Base-by-base conservation (phyloP, 257 asterid genomes). In the Handroanthus guayacan region DNA sequence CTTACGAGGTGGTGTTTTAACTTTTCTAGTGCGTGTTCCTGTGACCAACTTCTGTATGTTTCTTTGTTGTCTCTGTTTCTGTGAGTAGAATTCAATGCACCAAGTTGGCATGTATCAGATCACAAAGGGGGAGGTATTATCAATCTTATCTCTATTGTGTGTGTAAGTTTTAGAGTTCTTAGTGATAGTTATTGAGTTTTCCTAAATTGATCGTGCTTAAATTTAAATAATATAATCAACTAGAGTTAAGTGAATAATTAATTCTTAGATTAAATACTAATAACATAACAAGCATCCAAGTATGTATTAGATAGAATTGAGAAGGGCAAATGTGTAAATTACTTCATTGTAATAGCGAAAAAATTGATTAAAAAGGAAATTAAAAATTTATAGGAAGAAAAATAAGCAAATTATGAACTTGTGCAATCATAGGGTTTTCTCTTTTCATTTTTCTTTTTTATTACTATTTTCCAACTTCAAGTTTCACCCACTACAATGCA, bases 51-150 rank as follows among this genome's bases (percentile, higher is more conserved):
- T 25, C 25, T 67, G 61, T 50, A 12, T 69, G 44, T 17, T 34
- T 68, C 62, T 69, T 69, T 36, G 4, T 14, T 63, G 36, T 36
- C 25, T 36, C 54, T 37, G 44, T 45, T 4, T 56, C 13, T 18
- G 25, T 65, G 60, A 54, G 14, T 65, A 6, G 60, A 38, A 62
- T 75, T 65, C 72, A 75, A 64, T 43, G 73, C 14, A 52, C 74
- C 80, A 9, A 54, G 62, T 67, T 38, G 74, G 74, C 79, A 75
- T 71, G 7, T 25, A 8, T 68, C 74, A 20, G 25, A 51, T 50
- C 34, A 12, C 56, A 71, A 16, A 38, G 7, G 20, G 13, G 20
- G 8, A 16, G 25, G 11, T 25, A 25, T 6, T 18, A 71, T 39
- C 43, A 55, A 37, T 51, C 44, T 71, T 71, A 8, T 56, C 76